These are phyloP conservation scores for Nakazawaea wyomingensis DNA, from an alignment of 805 yeast species.

Conservation along the genomic window DNA sequence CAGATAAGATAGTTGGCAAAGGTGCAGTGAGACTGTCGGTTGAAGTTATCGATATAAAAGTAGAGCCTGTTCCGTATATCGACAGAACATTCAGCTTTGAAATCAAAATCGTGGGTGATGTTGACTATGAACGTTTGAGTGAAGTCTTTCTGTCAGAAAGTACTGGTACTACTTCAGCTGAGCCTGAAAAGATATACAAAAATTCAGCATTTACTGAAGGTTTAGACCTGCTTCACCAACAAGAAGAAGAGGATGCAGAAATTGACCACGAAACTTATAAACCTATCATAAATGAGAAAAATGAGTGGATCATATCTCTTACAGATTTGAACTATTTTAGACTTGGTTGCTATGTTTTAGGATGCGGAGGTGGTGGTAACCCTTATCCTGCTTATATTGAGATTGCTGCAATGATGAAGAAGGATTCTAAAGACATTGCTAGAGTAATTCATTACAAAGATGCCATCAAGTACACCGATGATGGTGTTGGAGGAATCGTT, in stretches of 20 bases:
- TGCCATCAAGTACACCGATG: slow-evolving; percentile 19
- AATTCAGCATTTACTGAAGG: slow-evolving; percentile 13
- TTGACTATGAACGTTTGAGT: slow-evolving; percentile 30
- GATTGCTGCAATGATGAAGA: slow-evolving; percentile 26
- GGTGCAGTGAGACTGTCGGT: slow-evolving; percentile 25
- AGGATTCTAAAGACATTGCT: slow-evolving; percentile 26
- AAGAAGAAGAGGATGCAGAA: slow-evolving; percentile 12
- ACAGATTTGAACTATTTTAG: slow-evolving; percentile 36
- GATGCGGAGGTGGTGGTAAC: slow-evolving; percentile 49
- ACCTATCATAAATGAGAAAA: slow-evolving; percentile 24
- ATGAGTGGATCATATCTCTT: slow-evolving; percentile 35
- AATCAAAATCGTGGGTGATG: slow-evolving; percentile 38
- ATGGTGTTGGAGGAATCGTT: slow-evolving; percentile 13
- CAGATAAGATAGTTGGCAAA: slow-evolving; percentile 18
- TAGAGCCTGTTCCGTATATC: slow-evolving; percentile 30
- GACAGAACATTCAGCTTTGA: slow-evolving; percentile 29
- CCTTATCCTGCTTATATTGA: slow-evolving; percentile 37
- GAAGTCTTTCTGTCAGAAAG: slow-evolving; percentile 10
- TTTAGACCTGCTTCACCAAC: slow-evolving; percentile 3
- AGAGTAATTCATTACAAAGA: slow-evolving; percentile 31
- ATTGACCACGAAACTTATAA: slow-evolving; percentile 25
- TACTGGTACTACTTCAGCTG: slow-evolving; percentile 5
- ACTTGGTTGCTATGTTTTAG: slow-evolving; percentile 41
- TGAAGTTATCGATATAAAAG: slow-evolving; percentile 20
- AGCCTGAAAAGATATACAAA: slow-evolving; percentile 13